phyloP scores from a whole-genome alignment of 163 green algal genomes.

The Scenedesmus sp. region DNA sequence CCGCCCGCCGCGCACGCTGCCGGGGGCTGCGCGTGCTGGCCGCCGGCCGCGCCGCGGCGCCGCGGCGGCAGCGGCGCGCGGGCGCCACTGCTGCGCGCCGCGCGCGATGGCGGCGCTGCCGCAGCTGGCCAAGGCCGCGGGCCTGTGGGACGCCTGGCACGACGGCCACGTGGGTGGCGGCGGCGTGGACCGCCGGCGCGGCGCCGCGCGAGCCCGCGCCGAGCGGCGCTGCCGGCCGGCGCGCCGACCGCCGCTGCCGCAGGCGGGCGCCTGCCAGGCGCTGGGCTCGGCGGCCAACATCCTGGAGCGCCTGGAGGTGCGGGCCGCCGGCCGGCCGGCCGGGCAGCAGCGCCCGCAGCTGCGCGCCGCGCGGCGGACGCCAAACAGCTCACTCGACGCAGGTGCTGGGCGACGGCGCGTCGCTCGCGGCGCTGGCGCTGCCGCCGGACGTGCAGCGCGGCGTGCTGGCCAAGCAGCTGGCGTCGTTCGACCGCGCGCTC shows the following conservation, averaged over 20 bases:
- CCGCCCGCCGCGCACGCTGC: too few species aligned
- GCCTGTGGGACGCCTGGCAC: conserved; percentile 13
- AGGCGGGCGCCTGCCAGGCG: not conserved
- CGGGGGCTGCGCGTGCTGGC: too few species aligned
- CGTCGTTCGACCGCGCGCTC: conserved; percentile 13
- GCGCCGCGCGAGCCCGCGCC: too few species aligned
- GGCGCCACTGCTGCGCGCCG: too few species aligned
- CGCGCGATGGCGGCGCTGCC: not conserved
- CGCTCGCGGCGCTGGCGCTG: not conserved
- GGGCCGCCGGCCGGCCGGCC: not conserved
- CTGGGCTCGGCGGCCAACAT: conserved; percentile 19
- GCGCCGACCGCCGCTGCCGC: not conserved
- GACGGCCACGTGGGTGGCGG: conserved; percentile 7
- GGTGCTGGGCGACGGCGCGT: conserved; percentile 2
- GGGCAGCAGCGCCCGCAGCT: too few species aligned
- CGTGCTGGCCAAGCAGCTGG: conserved; percentile 6
- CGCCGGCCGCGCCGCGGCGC: too few species aligned
- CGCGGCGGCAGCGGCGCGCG: too few species aligned
- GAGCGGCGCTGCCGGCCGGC: too few species aligned
- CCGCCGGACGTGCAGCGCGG: not conserved
- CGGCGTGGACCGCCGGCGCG: too few species aligned
- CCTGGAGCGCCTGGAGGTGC: conserved; percentile 6
- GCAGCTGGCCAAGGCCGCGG: not conserved
- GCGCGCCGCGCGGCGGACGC: too few species aligned
- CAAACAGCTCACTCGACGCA: too few species aligned